Base-by-base conservation (phyloP, 2,329 filamentous ascomycete genomes). In the Cladosporium cucumerinum region DNA sequence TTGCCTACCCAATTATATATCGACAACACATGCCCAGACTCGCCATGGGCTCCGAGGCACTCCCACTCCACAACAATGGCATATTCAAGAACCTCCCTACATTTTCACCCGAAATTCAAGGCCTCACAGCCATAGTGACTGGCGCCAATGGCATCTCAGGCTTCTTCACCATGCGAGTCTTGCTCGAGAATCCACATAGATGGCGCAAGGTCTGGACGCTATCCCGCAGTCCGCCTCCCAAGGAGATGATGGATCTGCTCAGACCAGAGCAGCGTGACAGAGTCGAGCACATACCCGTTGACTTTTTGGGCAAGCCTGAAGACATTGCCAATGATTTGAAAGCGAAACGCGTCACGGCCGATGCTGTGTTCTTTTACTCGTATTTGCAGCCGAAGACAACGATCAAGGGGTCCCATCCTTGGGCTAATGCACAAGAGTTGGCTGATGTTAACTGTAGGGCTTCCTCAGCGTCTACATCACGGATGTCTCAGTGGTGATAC, bases 81-180 rank as follows among this genome's bases (percentile, higher is more conserved):
- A 84, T 85, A 66, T 84, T 80, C 70, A 80, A 82, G 69, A 82
- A 79, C 64, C 77, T 85, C 0, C 82, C 82, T 0, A 77, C 78
- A 14, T 83, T 79, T 66, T 74, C 79, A n/a, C 69, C 77, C 4
- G 73, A 76, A 0, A 68, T 79, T 62, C 78, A 79, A 66, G 77
- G 74, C 23, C 76, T 84, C 26, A 83, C 81, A 0, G 83, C 82
- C 3, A 81, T 85, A 52, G 78, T 85, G 43, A 84, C 82, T 0
- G 83, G 83, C 6, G 81, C 82, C 61, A 85, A 84, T 76, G 84
- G 82, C 10, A 82, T 85, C 30, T 84, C 81, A 0, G 83, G 83
- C 1, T 78, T 81, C 66, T 78, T 83, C 69, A 84, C 83, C 73
- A 73, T 85, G 58, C 80, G 80, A 12, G 82, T 80, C 0, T 76